Evolutionary conservation across 345 rosid species (phyloP).

Genomic region (Erodium maritimum): DNA sequence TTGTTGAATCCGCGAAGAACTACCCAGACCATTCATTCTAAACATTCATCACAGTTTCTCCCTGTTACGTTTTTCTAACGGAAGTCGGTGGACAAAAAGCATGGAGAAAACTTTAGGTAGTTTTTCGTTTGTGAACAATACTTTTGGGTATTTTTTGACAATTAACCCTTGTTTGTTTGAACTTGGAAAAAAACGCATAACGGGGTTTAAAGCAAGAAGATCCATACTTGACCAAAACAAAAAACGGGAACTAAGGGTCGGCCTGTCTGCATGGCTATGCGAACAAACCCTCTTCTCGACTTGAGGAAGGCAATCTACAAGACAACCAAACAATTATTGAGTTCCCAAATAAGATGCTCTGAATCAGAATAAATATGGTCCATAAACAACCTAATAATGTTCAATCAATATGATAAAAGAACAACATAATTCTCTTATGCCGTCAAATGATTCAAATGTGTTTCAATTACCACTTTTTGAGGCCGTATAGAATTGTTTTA

Average conservation of each 20-base stretch:
- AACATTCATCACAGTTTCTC: too few relatives aligned
- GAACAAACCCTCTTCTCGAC: constrained; percentile 73
- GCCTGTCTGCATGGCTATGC: constrained; percentile 76
- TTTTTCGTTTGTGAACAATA: too few relatives aligned
- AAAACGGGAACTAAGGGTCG: constrained; percentile 87
- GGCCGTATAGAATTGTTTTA: too few relatives aligned
- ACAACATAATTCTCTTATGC: background rate
- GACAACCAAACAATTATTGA: background rate
- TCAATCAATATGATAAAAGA: background rate
- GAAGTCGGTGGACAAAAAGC: too few relatives aligned
- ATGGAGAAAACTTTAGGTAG: too few relatives aligned
- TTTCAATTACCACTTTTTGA: too few relatives aligned
- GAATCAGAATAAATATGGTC: background rate
- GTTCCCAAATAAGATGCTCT: background rate
- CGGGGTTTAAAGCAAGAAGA: background rate
- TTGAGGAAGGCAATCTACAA: constrained; percentile 54
- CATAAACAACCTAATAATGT: background rate
- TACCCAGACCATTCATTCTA: too few relatives aligned
- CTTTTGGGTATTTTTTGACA: too few relatives aligned
- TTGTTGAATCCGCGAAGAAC: too few relatives aligned
- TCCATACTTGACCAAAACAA: constrained; percentile 71
- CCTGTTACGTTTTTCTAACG: too few relatives aligned
- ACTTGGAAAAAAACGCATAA: background rate
- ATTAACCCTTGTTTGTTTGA: too few relatives aligned
- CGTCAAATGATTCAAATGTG: background rate